Evolutionary conservation across 2,329 filamentous ascomycete genomes (phyloP).

Genomic region (Escovopsis weberi): DNA sequence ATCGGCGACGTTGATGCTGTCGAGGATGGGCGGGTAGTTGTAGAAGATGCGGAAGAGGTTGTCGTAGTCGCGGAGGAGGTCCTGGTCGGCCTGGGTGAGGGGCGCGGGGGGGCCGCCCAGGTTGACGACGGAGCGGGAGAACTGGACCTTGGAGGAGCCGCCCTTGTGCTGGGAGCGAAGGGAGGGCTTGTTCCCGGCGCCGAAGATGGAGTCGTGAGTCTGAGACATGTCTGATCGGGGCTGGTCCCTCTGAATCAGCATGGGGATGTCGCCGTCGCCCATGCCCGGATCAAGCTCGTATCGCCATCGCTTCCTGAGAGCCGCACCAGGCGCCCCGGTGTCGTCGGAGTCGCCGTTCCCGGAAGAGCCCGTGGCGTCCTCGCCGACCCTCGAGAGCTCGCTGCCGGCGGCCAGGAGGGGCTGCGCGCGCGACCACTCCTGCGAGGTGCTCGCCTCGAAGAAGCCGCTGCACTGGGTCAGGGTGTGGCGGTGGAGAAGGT

Average conservation of each 20-base stretch:
- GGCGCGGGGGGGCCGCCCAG: slow-evolving; percentile 36
- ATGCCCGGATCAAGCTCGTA: slow-evolving; percentile 75
- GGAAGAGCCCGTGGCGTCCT: slow-evolving; percentile 19
- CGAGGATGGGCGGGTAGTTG: slow-evolving; percentile 72
- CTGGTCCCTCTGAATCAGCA: slow-evolving; percentile 68
- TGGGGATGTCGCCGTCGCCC: slow-evolving; percentile 63
- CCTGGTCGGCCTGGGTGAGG: slow-evolving; percentile 48
- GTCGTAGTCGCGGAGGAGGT: slow-evolving; percentile 81
- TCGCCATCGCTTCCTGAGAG: slow-evolving; percentile 51
- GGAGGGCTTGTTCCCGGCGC: slow-evolving; percentile 34
- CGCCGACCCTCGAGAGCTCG: slow-evolving; percentile 40
- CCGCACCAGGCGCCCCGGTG: background rate
- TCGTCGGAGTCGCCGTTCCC: slow-evolving; percentile 9
- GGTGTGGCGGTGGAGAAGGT: slow-evolving; percentile 77
- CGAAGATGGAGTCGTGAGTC: slow-evolving; percentile 15
- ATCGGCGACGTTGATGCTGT: slow-evolving; percentile 76
- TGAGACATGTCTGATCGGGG: slow-evolving; percentile 4
- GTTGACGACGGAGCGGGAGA: slow-evolving; percentile 81
- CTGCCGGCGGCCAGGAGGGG: slow-evolving; percentile 18
- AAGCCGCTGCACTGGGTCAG: slow-evolving; percentile 84
- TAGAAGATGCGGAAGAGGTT: slow-evolving; percentile 95
- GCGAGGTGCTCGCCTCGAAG: slow-evolving; percentile 74
- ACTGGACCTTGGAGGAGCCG: slow-evolving; percentile 35
- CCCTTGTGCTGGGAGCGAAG: slow-evolving; percentile 15
- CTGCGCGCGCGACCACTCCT: slow-evolving; percentile 46